A percentile compares a stretch with the other conserved stretches of the same genome.
Evolutionary conservation across 805 yeast genomes (phyloP).

Genomic region (Saccharomycopsis synnaedendra): DNA sequence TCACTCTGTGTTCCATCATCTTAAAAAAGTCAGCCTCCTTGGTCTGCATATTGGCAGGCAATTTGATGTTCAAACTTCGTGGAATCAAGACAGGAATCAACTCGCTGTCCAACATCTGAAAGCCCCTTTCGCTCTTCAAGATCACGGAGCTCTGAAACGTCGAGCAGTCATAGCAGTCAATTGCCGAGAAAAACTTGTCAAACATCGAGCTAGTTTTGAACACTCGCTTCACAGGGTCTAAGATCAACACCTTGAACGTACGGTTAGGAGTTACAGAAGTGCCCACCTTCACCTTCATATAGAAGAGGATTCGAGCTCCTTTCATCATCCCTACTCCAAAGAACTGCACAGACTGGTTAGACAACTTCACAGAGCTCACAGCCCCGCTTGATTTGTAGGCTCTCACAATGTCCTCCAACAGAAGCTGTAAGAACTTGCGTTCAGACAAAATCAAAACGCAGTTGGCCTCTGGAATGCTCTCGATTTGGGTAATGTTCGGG

Average conservation of each 20-base stretch:
- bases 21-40: constrained; percentile 6
- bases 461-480: constrained; percentile 9
- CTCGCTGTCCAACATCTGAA: constrained; percentile 11
- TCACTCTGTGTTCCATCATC: constrained; percentile 7
- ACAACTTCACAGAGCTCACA: constrained; percentile 4
- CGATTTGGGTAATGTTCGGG: constrained; percentile 4
- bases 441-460: constrained; percentile 7
- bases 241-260: constrained; percentile 8
- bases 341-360: constrained; percentile 11
- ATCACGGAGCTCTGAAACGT: constrained; percentile 7
- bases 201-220: constrained; percentile 6
- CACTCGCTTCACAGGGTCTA: constrained; percentile 6
- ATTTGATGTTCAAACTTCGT: constrained; percentile 3
- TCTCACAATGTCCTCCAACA: constrained; percentile 4
- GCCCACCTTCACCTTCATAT: constrained; percentile 14
- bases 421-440: constrained; percentile 11
- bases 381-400: not conserved
- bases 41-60: not conserved
- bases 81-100: constrained; percentile 9
- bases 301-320: constrained; percentile 6
- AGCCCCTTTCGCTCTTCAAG: constrained; percentile 12
- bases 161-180: constrained; percentile 10
- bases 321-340: constrained; percentile 10
- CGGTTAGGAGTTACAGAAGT: constrained; percentile 9
- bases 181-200: constrained; percentile 14